Percentiles rank a stretch among this genome's conserved stretches.
Conservation (phyloP, 441 rosid species). For the Arabidopsis hybrid region DNA sequence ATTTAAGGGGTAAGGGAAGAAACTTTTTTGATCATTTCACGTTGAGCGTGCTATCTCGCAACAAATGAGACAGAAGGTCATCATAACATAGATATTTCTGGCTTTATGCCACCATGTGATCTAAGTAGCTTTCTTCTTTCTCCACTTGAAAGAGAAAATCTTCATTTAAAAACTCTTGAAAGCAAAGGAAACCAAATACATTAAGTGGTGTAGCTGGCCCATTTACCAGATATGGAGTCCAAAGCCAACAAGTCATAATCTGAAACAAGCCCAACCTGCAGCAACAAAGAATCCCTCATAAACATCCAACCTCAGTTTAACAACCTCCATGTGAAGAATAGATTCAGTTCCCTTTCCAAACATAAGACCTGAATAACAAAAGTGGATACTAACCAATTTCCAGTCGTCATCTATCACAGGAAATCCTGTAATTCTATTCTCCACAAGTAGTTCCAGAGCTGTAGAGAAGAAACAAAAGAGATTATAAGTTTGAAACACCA, state of each 20-base stretch:
- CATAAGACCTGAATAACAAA: slow-evolving; percentile 16
- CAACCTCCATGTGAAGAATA: background rate
- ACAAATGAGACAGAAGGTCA: slow-evolving; percentile 33
- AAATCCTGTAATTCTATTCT: slow-evolving; percentile 85
- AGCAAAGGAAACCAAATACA: slow-evolving; percentile 24
- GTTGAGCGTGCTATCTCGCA: slow-evolving; percentile 35
- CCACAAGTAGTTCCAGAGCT: slow-evolving; percentile 81
- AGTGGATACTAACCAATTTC: slow-evolving; percentile 67
- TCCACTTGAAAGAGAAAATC: slow-evolving; percentile 16
- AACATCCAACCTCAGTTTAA: slow-evolving; percentile 11
- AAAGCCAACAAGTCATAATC: slow-evolving; percentile 92
- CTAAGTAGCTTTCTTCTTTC: slow-evolving; percentile 36
- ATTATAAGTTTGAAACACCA: background rate
- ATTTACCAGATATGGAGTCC: slow-evolving; percentile 92
- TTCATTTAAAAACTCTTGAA: slow-evolving; percentile 6
- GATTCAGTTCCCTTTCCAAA: background rate
- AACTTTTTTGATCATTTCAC: slow-evolving; percentile 40
- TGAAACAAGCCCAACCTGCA: slow-evolving; percentile 96
- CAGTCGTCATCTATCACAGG: slow-evolving; percentile 88
- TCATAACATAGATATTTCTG: slow-evolving; percentile 33
- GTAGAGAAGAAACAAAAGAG: slow-evolving; percentile 26
- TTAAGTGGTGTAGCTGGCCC: slow-evolving; percentile 22
- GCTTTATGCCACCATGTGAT: slow-evolving; percentile 33
- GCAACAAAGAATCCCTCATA: slow-evolving; percentile 33
- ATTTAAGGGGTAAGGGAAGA: slow-evolving; percentile 20